Percentiles rank a stretch among this genome's conserved stretches.
These are phyloP conservation scores for Saccharomyces pastorianus DNA, from an alignment of 1,139 yeast species.

Conservation along the genomic window DNA sequence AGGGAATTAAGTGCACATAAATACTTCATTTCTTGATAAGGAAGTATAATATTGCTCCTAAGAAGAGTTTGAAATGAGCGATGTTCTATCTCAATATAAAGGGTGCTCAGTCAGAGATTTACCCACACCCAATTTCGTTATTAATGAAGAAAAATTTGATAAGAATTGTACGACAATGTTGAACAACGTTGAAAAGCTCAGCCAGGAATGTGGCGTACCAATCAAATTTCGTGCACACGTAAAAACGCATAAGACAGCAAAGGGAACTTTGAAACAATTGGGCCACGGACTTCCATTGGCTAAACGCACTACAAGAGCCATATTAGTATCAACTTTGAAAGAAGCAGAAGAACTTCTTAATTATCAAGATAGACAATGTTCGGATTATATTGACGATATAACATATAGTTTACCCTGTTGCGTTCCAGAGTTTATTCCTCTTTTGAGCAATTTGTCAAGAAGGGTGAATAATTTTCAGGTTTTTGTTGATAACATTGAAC, in stretches of 20 bases:
- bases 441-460: constrained; percentile 40
- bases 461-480: constrained; percentile 42
- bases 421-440: constrained; percentile 42
- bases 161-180: constrained; percentile 39
- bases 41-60: not conserved
- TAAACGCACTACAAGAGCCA: constrained; percentile 36
- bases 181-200: constrained; percentile 25
- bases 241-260: constrained; percentile 61
- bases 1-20: not conserved
- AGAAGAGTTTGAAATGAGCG: constrained; percentile 13
- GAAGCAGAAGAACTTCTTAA: constrained; percentile 56
- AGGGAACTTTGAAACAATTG: constrained; percentile 41
- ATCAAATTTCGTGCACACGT: constrained; percentile 55
- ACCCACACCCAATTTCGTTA: constrained; percentile 50
- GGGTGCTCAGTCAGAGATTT: constrained; percentile 28
- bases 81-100: constrained; percentile 11
- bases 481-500: constrained; percentile 56
- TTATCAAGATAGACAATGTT: constrained; percentile 33
- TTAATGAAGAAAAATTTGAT: constrained; percentile 35
- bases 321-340: constrained; percentile 63
- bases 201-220: constrained; percentile 23
- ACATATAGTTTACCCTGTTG: constrained; percentile 62
- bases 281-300: constrained; percentile 38
- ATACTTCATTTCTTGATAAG: not conserved
- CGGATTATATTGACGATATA: constrained; percentile 48